Evolutionary conservation across 2,329 filamentous ascomycete species (phyloP), one percentile per base, ranked within the genome.

Genomic region (Chlorencoelia australis): DNA sequence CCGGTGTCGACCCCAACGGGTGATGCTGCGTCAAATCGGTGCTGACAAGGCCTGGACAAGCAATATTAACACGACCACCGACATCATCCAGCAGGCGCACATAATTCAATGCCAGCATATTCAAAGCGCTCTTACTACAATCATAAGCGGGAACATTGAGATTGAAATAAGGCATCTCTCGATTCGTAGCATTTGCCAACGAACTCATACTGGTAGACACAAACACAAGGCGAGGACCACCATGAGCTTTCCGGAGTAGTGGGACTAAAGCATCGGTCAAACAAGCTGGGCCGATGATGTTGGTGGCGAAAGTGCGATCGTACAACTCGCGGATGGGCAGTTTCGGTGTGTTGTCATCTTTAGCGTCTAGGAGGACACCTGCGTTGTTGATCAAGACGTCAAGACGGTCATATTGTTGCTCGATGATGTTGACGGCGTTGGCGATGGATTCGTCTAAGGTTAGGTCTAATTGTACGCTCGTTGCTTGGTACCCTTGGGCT

Each of bases 261-360:
- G 55, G 53, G 13, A 59, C 20, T 13, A 53, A 49, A 5, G 48
- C 42, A 17, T 59, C 52, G 2, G 58, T 61, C 24, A 59, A 39
- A 15, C 29, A 39, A 6, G 48, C 50, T 1, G 50, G 44, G 5
- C 55, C 51, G 7, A 45, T 37, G 10, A 60, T 50, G 37, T 59
- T 58, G 35, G 49, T 54, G 32, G 44, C 30, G 29, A 56, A 48
- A n/a, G 53, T 45, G 13, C 31, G 14, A 11, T 41, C 30, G 34
- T 44, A 49, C 1, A 44, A 35, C 22, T 47, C 33, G 16, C 50
- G 43, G 2, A 31, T 34, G 2, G 42, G 5, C 15, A 38, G 4
- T 7, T 30, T 20, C 2, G n/a, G 5, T 9, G 14, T 30, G 14
- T 11, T 36, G 7, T 24, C 21, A 24, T 24, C 21, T 2, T 13